Evolutionary conservation across 345 rosid genomes (phyloP).

Genomic region (Hirschfeldia incana): DNA sequence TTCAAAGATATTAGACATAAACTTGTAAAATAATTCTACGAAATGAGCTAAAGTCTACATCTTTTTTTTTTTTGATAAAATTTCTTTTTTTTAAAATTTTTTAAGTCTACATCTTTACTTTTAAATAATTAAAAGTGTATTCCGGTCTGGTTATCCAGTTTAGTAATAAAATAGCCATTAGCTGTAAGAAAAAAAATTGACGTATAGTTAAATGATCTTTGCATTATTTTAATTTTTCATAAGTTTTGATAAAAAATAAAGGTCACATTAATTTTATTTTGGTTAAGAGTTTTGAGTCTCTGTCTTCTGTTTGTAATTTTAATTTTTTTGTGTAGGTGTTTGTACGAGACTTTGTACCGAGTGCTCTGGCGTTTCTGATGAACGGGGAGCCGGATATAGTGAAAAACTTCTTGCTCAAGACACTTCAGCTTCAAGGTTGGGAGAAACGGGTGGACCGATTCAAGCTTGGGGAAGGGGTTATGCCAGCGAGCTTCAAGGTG

Average conservation of each 20-base stretch:
- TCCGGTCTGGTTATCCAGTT: no score
- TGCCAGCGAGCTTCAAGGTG: slow-evolving; percentile 87
- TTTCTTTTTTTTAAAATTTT: no score
- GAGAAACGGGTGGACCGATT: slow-evolving; percentile 70
- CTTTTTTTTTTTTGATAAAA: no score
- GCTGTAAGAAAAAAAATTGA: no score
- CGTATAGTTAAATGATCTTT: background rate
- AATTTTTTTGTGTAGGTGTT: slow-evolving; percentile 48
- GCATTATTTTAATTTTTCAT: no score
- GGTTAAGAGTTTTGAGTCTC: background rate
- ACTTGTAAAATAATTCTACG: background rate
- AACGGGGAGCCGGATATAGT: slow-evolving; percentile 77
- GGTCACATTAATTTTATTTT: background rate
- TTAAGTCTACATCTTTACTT: background rate
- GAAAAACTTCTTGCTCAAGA: slow-evolving; percentile 72
- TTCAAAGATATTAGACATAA: background rate
- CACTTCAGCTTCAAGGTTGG: slow-evolving; percentile 75
- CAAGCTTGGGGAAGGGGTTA: slow-evolving; percentile 78
- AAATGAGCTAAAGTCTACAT: background rate
- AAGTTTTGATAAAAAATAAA: background rate
- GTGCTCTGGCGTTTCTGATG: slow-evolving; percentile 76
- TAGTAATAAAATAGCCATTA: no score
- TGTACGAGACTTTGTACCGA: slow-evolving; percentile 82
- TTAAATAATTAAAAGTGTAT: background rate
- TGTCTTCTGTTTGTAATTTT: background rate